Evolutionary conservation across 495 filamentous ascomycete genomes (phyloP), one percentile per base, ranked within the genome.

Genomic region (Aspergillus carlsbadensis): DNA sequence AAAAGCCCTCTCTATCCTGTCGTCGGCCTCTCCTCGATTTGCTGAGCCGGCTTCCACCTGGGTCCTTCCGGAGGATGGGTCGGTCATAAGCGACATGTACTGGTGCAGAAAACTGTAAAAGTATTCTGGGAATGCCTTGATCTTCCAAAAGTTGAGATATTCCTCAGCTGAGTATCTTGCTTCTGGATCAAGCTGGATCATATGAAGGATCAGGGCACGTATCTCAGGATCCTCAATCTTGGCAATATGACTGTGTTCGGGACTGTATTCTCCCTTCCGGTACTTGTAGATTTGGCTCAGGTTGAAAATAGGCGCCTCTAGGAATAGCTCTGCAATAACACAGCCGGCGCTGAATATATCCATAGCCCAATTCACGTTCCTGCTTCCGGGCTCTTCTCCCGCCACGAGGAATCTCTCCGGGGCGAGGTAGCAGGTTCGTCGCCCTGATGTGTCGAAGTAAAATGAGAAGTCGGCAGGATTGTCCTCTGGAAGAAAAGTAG

Each of bases 301-400:
- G 29, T 81, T 92, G 72, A 99, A 98, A 29, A 98, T 92, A 1
- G 93, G 91, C 0, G 90, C 80, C 69, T 99, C 95, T n/a, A 96
- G 81, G 60, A 98, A 98, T 3, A 99, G 78, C 69, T 99, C 95
- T 4, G 95, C 95, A 63, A 99, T 96, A 18, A 98, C 95, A 65
- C 95, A 99, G 10, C 94, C 94, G 34, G 86, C 88, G 72, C 94
- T 97, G 74, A 99, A 99, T 24, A 99, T 88, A 67, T 99, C 95
- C 95, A 99, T 99, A 35, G 92, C 92, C 91, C 94, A 96, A 36
- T 87, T 91, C 40, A 92, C 76, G 31, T 76, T 65, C 55, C 81
- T 80, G 20, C 81, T 82, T 17, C 87, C 85, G 7, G 80, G 77
- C 45, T 84, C 80, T 62, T 89, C 82, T 2, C 84, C 87, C 2